These are phyloP conservation scores for Fusarium sp. DNA, from an alignment of 2,329 filamentous ascomycete species.

Conservation along the genomic window DNA sequence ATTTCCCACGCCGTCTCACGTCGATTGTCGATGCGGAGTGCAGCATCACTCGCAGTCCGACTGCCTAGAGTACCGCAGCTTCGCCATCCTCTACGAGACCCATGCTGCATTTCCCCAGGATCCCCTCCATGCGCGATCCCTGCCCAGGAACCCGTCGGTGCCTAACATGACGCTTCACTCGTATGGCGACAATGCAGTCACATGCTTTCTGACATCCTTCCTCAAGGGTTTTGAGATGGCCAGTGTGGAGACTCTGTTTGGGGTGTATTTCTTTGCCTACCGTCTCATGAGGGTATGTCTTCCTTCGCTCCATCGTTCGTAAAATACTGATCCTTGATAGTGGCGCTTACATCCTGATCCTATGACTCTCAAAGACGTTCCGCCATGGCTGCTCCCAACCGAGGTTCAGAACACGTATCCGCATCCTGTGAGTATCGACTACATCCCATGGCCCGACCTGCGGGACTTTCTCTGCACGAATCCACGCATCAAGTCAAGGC, in stretches of 20 bases:
- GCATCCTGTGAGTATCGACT: constrained; percentile 46
- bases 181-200: constrained; percentile 43
- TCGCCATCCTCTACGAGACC: constrained; percentile 46
- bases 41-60: constrained; percentile 42
- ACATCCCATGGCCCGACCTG: constrained; percentile 46
- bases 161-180: constrained; percentile 44
- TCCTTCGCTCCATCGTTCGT: neutral
- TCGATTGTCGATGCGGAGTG: constrained; percentile 48
- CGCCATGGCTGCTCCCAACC: constrained; percentile 42
- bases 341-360: constrained; percentile 46
- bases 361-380: constrained; percentile 40
- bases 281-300: constrained; percentile 41
- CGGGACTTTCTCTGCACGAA: constrained; percentile 44
- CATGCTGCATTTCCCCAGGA: constrained; percentile 43
- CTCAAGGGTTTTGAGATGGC: constrained; percentile 44
- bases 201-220: constrained; percentile 40
- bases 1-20: constrained; percentile 29
- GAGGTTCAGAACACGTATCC: constrained; percentile 42
- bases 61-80: constrained; percentile 46
- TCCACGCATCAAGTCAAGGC: constrained; percentile 36
- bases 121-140: constrained; percentile 33
- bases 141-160: constrained; percentile 44
- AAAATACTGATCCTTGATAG: constrained; percentile 21
- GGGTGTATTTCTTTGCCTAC: constrained; percentile 46
- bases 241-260: constrained; percentile 45